Conservation (phyloP, 768 basidiomycete species). For the Russula earlei region DNA sequence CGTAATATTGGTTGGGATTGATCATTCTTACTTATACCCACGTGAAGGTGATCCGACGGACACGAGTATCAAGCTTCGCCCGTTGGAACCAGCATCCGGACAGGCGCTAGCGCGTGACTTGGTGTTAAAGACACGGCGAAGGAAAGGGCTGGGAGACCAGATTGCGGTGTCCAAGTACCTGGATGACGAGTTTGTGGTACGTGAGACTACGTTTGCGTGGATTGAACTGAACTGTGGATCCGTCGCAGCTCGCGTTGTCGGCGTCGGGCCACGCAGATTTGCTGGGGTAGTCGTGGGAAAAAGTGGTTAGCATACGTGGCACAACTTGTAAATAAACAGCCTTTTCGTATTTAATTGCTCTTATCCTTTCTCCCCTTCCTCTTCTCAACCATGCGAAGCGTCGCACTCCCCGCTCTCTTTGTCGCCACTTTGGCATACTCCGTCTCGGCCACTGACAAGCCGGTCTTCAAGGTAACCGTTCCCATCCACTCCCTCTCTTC, state of each 20-base stretch:
- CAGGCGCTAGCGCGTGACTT: slow-evolving; percentile 91
- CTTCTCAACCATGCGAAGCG: slow-evolving; percentile 63
- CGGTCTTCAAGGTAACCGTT: slow-evolving; percentile 49
- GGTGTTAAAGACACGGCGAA: slow-evolving; percentile 89
- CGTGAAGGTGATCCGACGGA: slow-evolving; percentile 89
- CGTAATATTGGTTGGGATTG: neutral
- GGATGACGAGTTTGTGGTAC: slow-evolving; percentile 91
- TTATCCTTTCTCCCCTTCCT: slow-evolving; percentile 30
- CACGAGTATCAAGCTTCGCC: slow-evolving; percentile 91
- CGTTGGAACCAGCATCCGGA: slow-evolving; percentile 94
- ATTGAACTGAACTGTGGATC: neutral
- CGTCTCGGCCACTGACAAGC: slow-evolving; percentile 51
- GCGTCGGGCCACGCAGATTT: slow-evolving; percentile 95
- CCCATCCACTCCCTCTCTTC: neutral
- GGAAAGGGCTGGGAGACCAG: slow-evolving; percentile 95
- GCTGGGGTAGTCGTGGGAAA: slow-evolving; percentile 47
- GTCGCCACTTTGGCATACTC: slow-evolving; percentile 52
- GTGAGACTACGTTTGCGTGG: slow-evolving; percentile 23
- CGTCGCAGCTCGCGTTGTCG: slow-evolving; percentile 71
- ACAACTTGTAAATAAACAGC: slow-evolving; percentile 28
- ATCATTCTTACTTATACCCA: neutral
- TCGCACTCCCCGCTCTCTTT: slow-evolving; percentile 68
- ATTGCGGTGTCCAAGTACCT: slow-evolving; percentile 96
- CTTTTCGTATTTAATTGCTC: slow-evolving; percentile 17
- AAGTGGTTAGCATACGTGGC: slow-evolving; percentile 35